A percentile compares a stretch with the other conserved stretches of the same genome.
Conservation (phyloP, 1,284 basidiomycete species). For the Trichosporon ovoides region DNA sequence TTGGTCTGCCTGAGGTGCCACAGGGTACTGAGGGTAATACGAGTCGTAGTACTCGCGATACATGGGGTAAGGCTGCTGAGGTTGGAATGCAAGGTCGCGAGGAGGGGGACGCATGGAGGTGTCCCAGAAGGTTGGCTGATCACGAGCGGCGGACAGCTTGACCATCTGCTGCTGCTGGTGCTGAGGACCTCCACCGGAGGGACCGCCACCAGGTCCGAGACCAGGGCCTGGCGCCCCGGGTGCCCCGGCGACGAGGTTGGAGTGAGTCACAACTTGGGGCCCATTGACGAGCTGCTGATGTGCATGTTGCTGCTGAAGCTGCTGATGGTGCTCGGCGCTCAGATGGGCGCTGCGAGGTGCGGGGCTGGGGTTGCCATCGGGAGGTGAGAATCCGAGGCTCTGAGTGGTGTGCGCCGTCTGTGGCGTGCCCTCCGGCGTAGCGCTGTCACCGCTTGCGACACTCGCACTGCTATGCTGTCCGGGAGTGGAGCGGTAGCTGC, state of each 20-base stretch:
- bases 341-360: neutral
- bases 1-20: constrained; percentile 1
- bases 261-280: neutral
- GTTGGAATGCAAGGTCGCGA: neutral
- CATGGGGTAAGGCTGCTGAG: neutral
- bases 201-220: neutral
- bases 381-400: neutral
- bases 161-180: neutral
- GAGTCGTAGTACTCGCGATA: constrained; percentile 6
- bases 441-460: neutral
- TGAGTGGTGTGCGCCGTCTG: neutral
- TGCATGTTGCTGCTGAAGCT: neutral
- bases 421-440: neutral
- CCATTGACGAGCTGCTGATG: neutral
- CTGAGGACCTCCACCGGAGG: neutral
- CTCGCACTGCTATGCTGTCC: neutral
- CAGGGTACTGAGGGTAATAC: constrained; percentile 5
- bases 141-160: neutral
- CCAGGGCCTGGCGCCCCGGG: neutral
- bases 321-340: neutral
- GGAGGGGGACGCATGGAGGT: neutral
- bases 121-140: neutral
- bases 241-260: neutral
- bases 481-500: neutral
- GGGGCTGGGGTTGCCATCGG: neutral